A percentile compares a stretch with the other conserved stretches of the same genome.
Conservation (phyloP, 1,284 basidiomycete species). For the Schizophyllum amplum region DNA sequence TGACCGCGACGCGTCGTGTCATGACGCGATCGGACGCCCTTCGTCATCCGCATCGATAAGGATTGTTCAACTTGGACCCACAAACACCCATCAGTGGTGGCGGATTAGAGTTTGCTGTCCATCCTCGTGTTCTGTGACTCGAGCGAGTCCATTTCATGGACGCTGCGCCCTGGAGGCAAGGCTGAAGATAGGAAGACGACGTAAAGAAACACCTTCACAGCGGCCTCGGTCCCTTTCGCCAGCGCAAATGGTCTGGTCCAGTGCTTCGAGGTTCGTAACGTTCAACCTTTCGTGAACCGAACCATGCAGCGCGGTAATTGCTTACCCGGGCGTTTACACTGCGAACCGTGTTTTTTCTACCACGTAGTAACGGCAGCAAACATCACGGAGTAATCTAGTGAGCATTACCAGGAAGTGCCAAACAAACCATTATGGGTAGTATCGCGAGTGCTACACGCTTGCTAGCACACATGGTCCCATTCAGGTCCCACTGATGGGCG, state of each 20-base stretch:
- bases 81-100: neutral
- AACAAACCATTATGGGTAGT: too few relatives aligned
- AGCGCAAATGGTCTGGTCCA: neutral
- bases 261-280: neutral
- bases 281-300: neutral
- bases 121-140: too few relatives aligned
- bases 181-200: neutral
- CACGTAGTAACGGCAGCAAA: too few relatives aligned
- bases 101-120: neutral
- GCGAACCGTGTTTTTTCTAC: too few relatives aligned
- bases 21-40: neutral
- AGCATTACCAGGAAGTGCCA: too few relatives aligned
- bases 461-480: too few relatives aligned
- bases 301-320: too few relatives aligned
- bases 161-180: neutral
- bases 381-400: too few relatives aligned
- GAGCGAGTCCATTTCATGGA: neutral
- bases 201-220: neutral
- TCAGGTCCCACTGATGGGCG: too few relatives aligned
- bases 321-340: too few relatives aligned
- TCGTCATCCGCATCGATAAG: neutral
- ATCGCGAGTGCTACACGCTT: too few relatives aligned
- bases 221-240: neutral
- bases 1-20: neutral
- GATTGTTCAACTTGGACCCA: neutral